A percentile compares a stretch with the other conserved stretches of the same genome.
Conservation (phyloP, 164 flowering plant species). For the Magnolia changhungtana region DNA sequence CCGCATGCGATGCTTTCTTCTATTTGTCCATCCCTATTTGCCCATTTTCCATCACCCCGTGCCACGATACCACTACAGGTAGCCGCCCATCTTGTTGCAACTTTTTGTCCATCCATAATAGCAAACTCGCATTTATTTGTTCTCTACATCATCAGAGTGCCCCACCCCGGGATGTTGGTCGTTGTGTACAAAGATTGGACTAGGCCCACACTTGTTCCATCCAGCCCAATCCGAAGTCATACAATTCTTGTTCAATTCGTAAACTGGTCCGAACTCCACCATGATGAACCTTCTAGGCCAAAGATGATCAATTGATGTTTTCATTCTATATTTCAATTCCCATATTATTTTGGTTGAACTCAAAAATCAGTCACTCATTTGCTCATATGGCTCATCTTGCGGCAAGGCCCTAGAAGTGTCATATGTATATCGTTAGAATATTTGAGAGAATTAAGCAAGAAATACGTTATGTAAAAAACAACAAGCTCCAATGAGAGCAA, state of each 20-base stretch:
- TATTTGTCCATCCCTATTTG: too few relatives aligned
- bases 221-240: too few relatives aligned
- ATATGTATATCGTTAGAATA: constrained; percentile 10
- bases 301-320: too few relatives aligned
- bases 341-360: too few relatives aligned
- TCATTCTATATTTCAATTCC: too few relatives aligned
- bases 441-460: constrained; percentile 12
- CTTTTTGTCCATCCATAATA: constrained; percentile 4
- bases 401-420: not conserved
- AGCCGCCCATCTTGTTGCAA: constrained; percentile 6
- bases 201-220: too few relatives aligned
- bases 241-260: too few relatives aligned
- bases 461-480: constrained; percentile 15
- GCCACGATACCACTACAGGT: constrained; percentile 1
- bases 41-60: not conserved
- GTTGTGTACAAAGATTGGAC: not conserved
- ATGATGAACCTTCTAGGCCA: too few relatives aligned
- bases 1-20: too few relatives aligned
- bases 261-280: too few relatives aligned
- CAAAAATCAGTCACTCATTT: too few relatives aligned
- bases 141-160: not conserved
- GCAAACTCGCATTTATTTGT: not conserved
- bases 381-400: not conserved
- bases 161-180: not conserved
- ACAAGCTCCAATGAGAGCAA: constrained; percentile 16